These are phyloP conservation scores for Rhizodiscina lignyota DNA, from an alignment of 495 filamentous ascomycete genomes.

Conservation along the genomic window DNA sequence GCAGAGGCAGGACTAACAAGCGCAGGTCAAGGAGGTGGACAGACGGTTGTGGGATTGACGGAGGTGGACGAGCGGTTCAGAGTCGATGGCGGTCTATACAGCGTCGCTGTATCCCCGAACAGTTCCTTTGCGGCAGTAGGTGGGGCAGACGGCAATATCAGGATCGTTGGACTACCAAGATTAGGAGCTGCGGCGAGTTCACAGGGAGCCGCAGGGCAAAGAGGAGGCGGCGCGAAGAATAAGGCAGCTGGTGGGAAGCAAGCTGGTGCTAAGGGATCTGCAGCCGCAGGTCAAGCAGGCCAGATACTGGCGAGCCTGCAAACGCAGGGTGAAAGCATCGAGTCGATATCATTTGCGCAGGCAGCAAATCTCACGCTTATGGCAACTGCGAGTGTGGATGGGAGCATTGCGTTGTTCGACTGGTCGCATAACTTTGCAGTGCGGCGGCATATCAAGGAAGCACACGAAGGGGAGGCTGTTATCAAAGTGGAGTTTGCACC, in stretches of 20 bases:
- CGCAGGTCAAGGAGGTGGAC: constrained; percentile 39
- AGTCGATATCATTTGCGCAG: constrained; percentile 76
- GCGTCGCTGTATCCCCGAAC: constrained; percentile 61
- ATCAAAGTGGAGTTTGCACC: constrained; percentile 73
- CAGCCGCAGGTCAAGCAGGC: constrained; percentile 42
- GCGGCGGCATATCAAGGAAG: constrained; percentile 59
- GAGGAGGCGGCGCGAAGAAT: constrained; percentile 26
- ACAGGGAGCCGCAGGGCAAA: constrained; percentile 19
- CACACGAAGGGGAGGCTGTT: constrained; percentile 67
- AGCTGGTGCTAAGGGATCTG: constrained; percentile 10
- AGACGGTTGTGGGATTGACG: constrained; percentile 64
- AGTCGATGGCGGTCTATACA: constrained; percentile 82
- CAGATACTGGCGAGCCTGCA: constrained; percentile 58
- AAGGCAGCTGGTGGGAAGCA: constrained; percentile 24
- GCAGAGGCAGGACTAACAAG: constrained; percentile 55
- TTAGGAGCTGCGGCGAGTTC: constrained; percentile 22
- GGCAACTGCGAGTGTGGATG: constrained; percentile 81
- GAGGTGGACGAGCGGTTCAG: constrained; percentile 72
- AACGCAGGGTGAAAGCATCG: constrained; percentile 62
- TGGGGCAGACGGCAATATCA: constrained; percentile 70
- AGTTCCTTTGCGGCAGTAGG: constrained; percentile 70
- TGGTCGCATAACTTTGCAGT: constrained; percentile 66
- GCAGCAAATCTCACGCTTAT: constrained; percentile 57
- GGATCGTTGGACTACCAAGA: constrained; percentile 68
- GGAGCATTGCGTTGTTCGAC: constrained; percentile 79